phyloP scores from a whole-genome alignment of 176 grass and related monocot genomes.

The Aegilops speltoides region DNA sequence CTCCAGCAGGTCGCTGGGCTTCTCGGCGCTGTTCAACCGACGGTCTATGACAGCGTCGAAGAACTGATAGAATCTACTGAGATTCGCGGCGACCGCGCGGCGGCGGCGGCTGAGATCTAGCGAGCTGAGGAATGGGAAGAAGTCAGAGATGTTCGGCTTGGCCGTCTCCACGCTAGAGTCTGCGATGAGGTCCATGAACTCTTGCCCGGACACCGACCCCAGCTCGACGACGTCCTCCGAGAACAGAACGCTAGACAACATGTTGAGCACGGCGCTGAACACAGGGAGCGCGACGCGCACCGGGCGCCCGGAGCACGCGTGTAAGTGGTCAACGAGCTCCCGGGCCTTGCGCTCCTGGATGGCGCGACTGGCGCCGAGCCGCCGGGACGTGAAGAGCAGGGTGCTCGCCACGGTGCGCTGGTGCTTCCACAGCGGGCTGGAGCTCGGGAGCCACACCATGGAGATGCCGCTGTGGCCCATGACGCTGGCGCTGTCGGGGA shows the following conservation, averaged over 20 bases:
- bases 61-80: conserved; percentile 15
- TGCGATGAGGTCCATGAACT: conserved; percentile 25
- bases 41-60: conserved; percentile 27
- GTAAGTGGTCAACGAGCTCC: conserved; percentile 26
- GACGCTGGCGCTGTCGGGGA: conserved; percentile 19
- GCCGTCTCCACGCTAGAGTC: conserved; percentile 15
- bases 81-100: background rate
- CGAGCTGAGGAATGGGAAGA: conserved; percentile 21
- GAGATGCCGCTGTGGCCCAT: conserved; percentile 24
- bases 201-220: conserved; percentile 1
- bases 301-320: background rate
- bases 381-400: conserved; percentile 17
- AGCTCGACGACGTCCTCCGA: conserved; percentile 33
- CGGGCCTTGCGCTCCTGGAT: conserved; percentile 22
- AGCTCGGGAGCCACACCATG: conserved; percentile 35
- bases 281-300: conserved; percentile 14
- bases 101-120: conserved; percentile 27
- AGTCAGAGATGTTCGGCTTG: conserved; percentile 38
- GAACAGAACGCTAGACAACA: conserved; percentile 24
- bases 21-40: background rate
- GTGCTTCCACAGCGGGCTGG: conserved; percentile 22
- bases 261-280: conserved; percentile 34
- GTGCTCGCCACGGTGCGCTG: conserved; percentile 16
- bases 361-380: conserved; percentile 7
- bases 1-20: conserved; percentile 18